Conservation (phyloP, 257 asterid species). For the Knoxia roxburghii region DNA sequence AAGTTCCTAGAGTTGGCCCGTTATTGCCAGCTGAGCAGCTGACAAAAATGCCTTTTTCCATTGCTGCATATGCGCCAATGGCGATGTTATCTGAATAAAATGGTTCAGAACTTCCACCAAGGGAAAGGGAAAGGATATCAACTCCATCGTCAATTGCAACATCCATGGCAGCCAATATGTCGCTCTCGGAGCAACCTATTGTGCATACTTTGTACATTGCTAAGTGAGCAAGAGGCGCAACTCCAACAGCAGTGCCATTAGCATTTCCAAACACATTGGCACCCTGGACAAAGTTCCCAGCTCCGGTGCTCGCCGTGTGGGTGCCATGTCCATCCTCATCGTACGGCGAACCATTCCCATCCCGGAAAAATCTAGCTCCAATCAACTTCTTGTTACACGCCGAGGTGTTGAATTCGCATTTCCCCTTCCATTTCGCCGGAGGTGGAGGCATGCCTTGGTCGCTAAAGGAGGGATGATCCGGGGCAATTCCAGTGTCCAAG, state of each 20-base stretch:
- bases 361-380: constrained; percentile 3
- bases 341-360: neutral
- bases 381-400: constrained; percentile 7
- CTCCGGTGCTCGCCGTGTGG: constrained; percentile 1
- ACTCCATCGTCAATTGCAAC: constrained; percentile 1
- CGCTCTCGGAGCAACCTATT: neutral
- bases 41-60: neutral
- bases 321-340: constrained; percentile 1
- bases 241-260: constrained; percentile 5
- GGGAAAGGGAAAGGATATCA: constrained; percentile 5
- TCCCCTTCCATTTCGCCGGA: constrained; percentile 12
- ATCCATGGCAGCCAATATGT: constrained; percentile 1
- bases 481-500: constrained; percentile 2
- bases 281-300: neutral
- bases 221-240: constrained; percentile 9
- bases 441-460: constrained; percentile 6
- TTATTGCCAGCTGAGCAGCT: constrained; percentile 7
- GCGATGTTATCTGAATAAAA: neutral
- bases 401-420: neutral
- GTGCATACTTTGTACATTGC: constrained; percentile 4
- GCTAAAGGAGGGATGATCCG: neutral
- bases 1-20: neutral
- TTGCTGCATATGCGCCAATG: neutral
- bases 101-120: neutral
- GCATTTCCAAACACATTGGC: constrained; percentile 5